Base-by-base conservation (phyloP, 179 eudicot genomes). In the Camellia oleifera region DNA sequence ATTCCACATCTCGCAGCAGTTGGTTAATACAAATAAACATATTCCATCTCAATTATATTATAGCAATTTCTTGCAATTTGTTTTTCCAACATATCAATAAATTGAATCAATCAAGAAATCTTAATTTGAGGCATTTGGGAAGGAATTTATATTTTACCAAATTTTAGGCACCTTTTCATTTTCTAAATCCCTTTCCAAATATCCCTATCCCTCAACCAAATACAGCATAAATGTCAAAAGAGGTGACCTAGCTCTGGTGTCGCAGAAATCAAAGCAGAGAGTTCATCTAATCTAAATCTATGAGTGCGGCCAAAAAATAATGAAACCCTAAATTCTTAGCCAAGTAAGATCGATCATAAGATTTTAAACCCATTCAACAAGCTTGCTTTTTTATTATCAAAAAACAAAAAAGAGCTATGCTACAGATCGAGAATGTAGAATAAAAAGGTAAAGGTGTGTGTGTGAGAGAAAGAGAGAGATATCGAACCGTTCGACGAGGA, bases 401-500 rank as follows among this genome's bases (percentile, higher is more conserved):
- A 32, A 32, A 32, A 32, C 40, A 14, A 1, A 48, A 57, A 72
- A n/a, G 10, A 20, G 2, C 5, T 8, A 0, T 32, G 32, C 3
- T 8, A 40, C 2, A 10, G 42, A 61, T 56, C 10, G 42, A 75
- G 68, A 60, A 75, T 40, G n/a, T n/a, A 7, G 40, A 67, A 67
- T 1, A 3, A 23, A 7, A 23, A 3, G 68, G 68, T 3, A 7
- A 23, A 10, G 68, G 68, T 3, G 14, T 3, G 14, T 13, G 60
- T 18, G 5, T 60, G 20, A 1, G 10, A 64, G 42, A 52, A 32
- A 32, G 40, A 32, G 40, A 32, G 53, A 7, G 4, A 3, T 2
- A 44, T 20, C 10, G 48, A 18, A 94, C 97, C 98, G 86, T 88
- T 94, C 98, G 5, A 94, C 91, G 32, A 95, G 97, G 82, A 95